Conservation (phyloP, 192 early-diverging fungal species). For the Glomus cerebriforme region DNA sequence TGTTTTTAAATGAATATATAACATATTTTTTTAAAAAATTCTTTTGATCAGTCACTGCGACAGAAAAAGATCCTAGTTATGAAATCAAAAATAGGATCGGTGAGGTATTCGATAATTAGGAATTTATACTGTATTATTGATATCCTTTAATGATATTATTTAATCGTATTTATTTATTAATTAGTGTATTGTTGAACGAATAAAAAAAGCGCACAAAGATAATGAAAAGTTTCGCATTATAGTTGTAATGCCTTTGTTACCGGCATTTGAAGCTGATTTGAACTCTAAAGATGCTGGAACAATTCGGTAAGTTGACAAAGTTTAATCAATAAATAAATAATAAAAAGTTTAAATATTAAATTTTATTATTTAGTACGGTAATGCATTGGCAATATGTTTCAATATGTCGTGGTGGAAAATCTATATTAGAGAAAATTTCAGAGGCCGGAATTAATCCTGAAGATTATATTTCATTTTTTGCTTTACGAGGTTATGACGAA, state of each 20-base stretch:
- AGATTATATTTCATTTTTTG: constrained; percentile 79
- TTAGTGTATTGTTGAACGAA: constrained; percentile 70
- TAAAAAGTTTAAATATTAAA: background rate
- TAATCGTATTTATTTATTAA: background rate
- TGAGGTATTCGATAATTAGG: constrained; percentile 25
- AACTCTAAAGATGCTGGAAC: constrained; percentile 73
- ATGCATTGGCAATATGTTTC: constrained; percentile 84
- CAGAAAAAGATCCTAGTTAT: constrained; percentile 39
- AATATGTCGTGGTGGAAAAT: constrained; percentile 77
- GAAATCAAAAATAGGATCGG: constrained; percentile 83
- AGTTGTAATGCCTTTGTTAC: constrained; percentile 85
- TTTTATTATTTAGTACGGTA: constrained; percentile 49
- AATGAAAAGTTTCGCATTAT: constrained; percentile 76
- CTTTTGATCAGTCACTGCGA: constrained; percentile 47
- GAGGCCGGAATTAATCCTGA: constrained; percentile 53
- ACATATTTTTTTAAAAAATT: background rate
- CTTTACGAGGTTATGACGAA: constrained; percentile 77
- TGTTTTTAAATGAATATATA: background rate
- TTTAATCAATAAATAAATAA: background rate
- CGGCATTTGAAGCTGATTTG: constrained; percentile 85
- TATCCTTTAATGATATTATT: background rate
- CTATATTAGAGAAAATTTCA: constrained; percentile 60
- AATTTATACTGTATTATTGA: background rate
- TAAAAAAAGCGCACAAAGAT: constrained; percentile 69
- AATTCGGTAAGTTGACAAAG: constrained; percentile 50